Base-by-base conservation (phyloP, 108 stramenopile genomes). In the Fistulifera pelliculosa region DNA sequence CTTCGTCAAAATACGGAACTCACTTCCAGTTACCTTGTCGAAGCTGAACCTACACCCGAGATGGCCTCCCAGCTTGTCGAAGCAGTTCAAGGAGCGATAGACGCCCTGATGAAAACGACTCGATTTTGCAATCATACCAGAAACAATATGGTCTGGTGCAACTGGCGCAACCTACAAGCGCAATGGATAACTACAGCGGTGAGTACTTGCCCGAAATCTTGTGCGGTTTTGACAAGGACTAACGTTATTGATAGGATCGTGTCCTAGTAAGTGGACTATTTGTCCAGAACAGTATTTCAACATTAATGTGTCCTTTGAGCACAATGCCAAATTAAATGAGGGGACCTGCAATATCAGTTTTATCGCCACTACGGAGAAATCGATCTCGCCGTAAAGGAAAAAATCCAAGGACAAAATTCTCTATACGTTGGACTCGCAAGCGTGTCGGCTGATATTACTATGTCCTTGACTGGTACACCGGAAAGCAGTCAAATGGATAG, bases 401-500 rank as follows among this genome's bases (percentile, higher is more conserved):
- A 21, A 45, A 45, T 45, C 44, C 4, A 4, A 27, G 50, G 5
- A 7, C n/a, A 22, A 5, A 51, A 22, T 24, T 16, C 26, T 27
- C 26, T 22, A 5, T 51, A 51, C 27, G 26, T 51, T 6, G 50
- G 50, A 22, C 26, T 51, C 23, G 50, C 16, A 51, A 51, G 50
- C 12, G 26, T 51, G 6, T n/a, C n/a, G 5, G 50, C 50, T 27
- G 25, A 25, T 16, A 22, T 27, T 10, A 16, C 22, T n/a, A 51
- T 51, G 15, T 22, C 50, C 23, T 8, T 51, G 24, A 16, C 4
- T n/a, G 50, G 50, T 8, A 22, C 22, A 11, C 50, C 50, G 3
- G 25, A 16, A 23, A 22, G 19, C 16, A 27, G 17, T 23, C 3
- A 6, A n/a, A 51, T 51, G 50, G 50, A 28, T 22, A n/a, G n/a